Base-by-base conservation (phyloP, 179 eudicot genomes). In the Amaranthus tricolor region DNA sequence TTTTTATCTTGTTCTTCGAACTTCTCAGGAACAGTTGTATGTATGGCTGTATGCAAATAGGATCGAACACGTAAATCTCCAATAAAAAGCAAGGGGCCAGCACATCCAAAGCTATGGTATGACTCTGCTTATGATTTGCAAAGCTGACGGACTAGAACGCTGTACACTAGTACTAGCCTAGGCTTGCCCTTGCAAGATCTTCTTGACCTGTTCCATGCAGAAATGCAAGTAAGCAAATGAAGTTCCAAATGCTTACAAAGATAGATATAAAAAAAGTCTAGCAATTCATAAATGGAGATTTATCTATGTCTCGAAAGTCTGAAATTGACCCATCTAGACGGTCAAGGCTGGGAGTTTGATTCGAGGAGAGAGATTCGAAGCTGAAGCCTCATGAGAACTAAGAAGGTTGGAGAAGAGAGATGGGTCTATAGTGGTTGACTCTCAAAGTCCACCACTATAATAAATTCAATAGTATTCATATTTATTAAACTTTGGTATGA, bases 131-230 rank as follows among this genome's bases (percentile, higher is more conserved):
- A 57, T 6, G 48, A 55, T 40, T 24, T 61, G 58, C 50, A 20
- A 53, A 54, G 45, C 52, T 11, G 60, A 54, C 49, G 24, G 5
- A 19, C 10, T 44, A 19, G 40, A 31, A 31, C 40, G 3, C 40
- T 31, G 40, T 31, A 31, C 40, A 31, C 40, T 31, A 31, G 40
- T 31, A 31, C 40, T 31, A 31, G 1, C 40, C 61, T 76, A 67
- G 43, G 51, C 64, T 76, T 71, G 62, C 71, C 79, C 76, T 24
- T 55, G 78, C 63, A 85, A 81, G 60, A 81, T 78, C 76, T 66
- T 83, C 86, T 86, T 88, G 50, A 83, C 83, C 92, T 88, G 89
- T 66, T 60, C 62, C 61, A 74, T 50, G 56, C 59, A 77, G 43
- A 62, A 73, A 57, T 70, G n/a, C 43, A 77, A 70, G 76, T 31